Conservation (phyloP, 2,329 filamentous ascomycete species). For the Epichloe typhina region DNA sequence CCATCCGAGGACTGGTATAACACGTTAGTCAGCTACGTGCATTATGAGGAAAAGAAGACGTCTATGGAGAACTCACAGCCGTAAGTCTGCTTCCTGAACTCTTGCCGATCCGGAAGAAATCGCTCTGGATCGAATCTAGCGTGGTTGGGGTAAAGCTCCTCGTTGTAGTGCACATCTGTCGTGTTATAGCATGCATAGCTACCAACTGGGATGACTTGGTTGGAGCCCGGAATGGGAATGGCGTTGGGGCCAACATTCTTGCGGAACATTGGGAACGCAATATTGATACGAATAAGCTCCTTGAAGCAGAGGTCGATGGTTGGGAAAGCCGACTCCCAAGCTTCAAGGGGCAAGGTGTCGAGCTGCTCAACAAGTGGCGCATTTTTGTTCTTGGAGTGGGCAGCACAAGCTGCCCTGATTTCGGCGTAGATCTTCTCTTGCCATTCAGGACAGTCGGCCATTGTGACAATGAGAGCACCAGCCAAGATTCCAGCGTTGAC, state of each 20-base stretch:
- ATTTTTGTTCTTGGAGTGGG: not conserved
- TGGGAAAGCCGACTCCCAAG: slow-evolving; percentile 8
- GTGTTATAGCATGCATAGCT: slow-evolving; percentile 13
- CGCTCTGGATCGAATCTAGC: slow-evolving; percentile 10
- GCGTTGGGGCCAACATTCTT: not conserved
- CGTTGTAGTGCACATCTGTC: slow-evolving; percentile 11
- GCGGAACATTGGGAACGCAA: slow-evolving; percentile 5
- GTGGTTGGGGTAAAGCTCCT: slow-evolving; percentile 11
- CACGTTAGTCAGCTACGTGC: too few species aligned
- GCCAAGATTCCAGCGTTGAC: not conserved
- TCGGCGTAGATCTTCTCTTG: not conserved
- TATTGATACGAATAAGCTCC: slow-evolving; percentile 10
- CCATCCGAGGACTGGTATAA: slow-evolving; percentile 7
- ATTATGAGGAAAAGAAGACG: too few species aligned
- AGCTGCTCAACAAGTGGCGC: slow-evolving; percentile 7
- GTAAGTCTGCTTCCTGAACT: not conserved
- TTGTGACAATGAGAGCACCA: not conserved
- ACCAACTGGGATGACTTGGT: slow-evolving; percentile 13
- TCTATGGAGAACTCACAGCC: slow-evolving; percentile 3
- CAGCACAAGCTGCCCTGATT: not conserved
- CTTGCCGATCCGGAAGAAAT: slow-evolving; percentile 5
- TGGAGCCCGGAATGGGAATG: not conserved
- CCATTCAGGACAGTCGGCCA: not conserved
- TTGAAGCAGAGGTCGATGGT: slow-evolving; percentile 8
- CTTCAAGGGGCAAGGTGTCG: slow-evolving; percentile 4